Conservation (phyloP, 129 eudicot species). For the Escallonia herrerae region DNA sequence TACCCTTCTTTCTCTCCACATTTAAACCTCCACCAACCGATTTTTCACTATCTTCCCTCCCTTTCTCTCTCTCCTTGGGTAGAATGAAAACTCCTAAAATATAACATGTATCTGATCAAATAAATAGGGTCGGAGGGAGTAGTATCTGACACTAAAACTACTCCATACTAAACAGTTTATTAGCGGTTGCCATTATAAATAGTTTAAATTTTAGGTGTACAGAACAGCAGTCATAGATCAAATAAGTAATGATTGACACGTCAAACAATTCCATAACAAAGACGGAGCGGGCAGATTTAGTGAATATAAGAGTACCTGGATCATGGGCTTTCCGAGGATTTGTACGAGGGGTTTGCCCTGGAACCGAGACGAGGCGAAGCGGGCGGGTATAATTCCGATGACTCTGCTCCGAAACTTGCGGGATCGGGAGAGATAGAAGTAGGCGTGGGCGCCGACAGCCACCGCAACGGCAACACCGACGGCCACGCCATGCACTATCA, state of each 20-base stretch:
- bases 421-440: constrained; percentile 47
- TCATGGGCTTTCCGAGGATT: constrained; percentile 97
- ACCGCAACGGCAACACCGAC: constrained; percentile 58
- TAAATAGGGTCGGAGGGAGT: too few species aligned
- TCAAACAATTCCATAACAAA: neutral
- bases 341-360: constrained; percentile 84
- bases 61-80: neutral
- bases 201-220: too few species aligned
- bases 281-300: neutral
- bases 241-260: too few species aligned
- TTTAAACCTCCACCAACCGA: too few species aligned
- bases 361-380: constrained; percentile 83
- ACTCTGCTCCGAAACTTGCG: constrained; percentile 75
- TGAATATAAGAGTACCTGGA: constrained; percentile 45
- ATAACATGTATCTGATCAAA: too few species aligned
- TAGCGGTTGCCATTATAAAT: too few species aligned
- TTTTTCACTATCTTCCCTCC: too few species aligned
- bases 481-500: constrained; percentile 49
- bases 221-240: too few species aligned
- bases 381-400: constrained; percentile 88
- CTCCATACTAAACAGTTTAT: too few species aligned
- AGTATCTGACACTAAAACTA: too few species aligned
- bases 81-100: too few species aligned
- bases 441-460: constrained; percentile 67
- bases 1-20: too few species aligned